Evolutionary conservation across 192 early-diverging fungal genomes (phyloP).

Genomic region (Chytriomyces confervae): DNA sequence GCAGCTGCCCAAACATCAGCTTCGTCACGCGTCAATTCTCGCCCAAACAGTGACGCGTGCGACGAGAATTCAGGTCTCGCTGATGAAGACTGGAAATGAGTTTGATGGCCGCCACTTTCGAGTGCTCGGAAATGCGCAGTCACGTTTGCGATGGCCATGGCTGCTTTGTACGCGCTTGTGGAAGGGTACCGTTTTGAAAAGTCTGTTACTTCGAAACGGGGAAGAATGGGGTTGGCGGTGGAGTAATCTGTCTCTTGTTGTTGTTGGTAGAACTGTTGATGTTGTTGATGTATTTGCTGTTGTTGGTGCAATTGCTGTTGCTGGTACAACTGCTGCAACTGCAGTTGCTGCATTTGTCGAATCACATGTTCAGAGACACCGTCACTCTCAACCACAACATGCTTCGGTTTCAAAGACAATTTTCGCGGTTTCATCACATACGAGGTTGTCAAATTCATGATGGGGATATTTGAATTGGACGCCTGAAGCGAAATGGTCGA

Average conservation of each 20-base stretch:
- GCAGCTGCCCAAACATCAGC: conserved; percentile 1
- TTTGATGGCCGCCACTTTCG: neutral
- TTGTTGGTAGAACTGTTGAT: conserved; percentile 22
- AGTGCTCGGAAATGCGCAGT: conserved; percentile 19
- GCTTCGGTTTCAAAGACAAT: neutral
- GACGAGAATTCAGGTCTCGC: neutral
- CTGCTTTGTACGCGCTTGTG: conserved; percentile 24
- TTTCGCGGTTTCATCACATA: conserved; percentile 19
- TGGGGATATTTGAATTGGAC: neutral
- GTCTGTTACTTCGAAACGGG: neutral
- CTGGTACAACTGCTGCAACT: neutral
- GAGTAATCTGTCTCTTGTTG: neutral
- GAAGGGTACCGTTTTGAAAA: conserved; percentile 28
- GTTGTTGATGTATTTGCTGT: no score
- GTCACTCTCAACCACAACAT: no score
- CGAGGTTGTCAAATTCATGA: neutral
- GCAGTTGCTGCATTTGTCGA: conserved; percentile 19
- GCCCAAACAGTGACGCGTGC: neutral
- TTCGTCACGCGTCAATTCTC: neutral
- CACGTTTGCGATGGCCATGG: conserved; percentile 31
- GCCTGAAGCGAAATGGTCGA: neutral
- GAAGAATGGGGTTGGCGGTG: neutral
- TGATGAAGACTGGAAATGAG: neutral
- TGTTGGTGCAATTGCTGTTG: neutral
- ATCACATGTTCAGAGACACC: neutral